Conservation (phyloP, 2,329 filamentous ascomycete genomes). For the Aspergillus calidoustus region DNA sequence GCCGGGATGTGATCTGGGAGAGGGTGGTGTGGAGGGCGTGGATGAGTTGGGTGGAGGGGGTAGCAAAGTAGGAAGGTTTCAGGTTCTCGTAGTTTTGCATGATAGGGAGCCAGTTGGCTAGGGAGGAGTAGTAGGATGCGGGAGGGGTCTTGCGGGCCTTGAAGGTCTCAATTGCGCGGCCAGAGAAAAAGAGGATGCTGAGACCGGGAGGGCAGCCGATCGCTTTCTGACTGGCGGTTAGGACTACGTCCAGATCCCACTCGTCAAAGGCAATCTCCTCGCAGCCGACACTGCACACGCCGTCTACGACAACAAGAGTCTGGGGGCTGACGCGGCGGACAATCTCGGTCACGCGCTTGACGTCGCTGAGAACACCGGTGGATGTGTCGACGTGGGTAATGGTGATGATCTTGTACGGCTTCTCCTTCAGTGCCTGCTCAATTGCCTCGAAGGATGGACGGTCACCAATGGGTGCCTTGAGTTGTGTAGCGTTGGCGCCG, state of each 20-base stretch:
- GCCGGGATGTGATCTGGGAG: conserved; percentile 79
- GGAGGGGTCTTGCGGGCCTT: conserved; percentile 80
- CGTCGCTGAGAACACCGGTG: conserved; percentile 90
- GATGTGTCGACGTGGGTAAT: conserved; percentile 98
- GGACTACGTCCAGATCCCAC: conserved; percentile 88
- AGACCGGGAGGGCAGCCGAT: conserved; percentile 94
- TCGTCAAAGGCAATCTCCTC: conserved; percentile 97
- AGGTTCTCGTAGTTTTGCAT: conserved; percentile 99
- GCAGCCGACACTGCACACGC: conserved; percentile 93
- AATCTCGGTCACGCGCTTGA: conserved; percentile 80
- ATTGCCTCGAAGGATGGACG: conserved; percentile 85
- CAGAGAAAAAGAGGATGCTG: conserved; percentile 92
- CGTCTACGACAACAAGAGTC: conserved; percentile 90
- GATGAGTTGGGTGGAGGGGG: conserved; percentile 90
- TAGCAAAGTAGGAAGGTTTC: conserved; percentile 98
- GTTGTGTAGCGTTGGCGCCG: conserved; percentile 84
- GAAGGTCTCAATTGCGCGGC: conserved; percentile 79
- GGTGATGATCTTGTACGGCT: conserved; percentile 91
- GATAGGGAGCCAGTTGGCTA: conserved; percentile 97
- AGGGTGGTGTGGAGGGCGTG: conserved; percentile 90
- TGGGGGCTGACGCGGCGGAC: conserved; percentile 87
- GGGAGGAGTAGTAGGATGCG: conserved; percentile 89
- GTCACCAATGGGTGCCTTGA: conserved; percentile 86
- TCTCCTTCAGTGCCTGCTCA: conserved; percentile 84
- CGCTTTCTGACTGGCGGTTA: conserved; percentile 95